Evolutionary conservation across 1,139 yeast species (phyloP).

Genomic region (Saccharomycopsis hybrid): DNA sequence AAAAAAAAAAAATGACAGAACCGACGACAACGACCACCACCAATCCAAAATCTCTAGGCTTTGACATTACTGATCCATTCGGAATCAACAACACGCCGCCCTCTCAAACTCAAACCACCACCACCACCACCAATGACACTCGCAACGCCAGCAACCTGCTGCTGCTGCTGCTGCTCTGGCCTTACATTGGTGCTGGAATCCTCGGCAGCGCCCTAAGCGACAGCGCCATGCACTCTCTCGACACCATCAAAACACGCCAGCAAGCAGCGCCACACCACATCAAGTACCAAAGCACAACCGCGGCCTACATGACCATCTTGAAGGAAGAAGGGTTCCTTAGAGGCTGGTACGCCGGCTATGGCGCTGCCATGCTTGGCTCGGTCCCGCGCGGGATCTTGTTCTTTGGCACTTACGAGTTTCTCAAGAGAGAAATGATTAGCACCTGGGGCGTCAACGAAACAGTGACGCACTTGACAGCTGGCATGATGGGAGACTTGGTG

Average conservation of each 20-base stretch:
- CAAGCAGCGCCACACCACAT: slow-evolving; percentile 75
- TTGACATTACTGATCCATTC: background rate
- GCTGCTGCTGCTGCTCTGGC: background rate
- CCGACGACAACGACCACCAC: too few relatives aligned
- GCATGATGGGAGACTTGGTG: slow-evolving; percentile 85
- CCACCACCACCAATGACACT: background rate
- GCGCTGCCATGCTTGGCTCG: slow-evolving; percentile 86
- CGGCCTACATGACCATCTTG: slow-evolving; percentile 67
- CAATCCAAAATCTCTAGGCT: background rate
- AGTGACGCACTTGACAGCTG: slow-evolving; percentile 72
- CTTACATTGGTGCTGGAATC: slow-evolving; percentile 84
- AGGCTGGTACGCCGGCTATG: slow-evolving; percentile 89
- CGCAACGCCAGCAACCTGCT: background rate
- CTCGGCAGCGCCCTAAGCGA: slow-evolving; percentile 96
- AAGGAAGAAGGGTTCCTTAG: slow-evolving; percentile 77
- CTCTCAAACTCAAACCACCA: background rate
- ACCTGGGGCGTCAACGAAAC: slow-evolving; percentile 69
- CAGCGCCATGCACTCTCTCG: slow-evolving; percentile 88
- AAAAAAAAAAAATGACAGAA: too few relatives aligned
- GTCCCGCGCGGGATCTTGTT: slow-evolving; percentile 92
- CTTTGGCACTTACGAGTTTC: slow-evolving; percentile 80
- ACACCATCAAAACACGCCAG: slow-evolving; percentile 94
- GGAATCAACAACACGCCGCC: background rate
- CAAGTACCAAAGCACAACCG: slow-evolving; percentile 61
- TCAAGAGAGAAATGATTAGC: slow-evolving; percentile 65